phyloP scores from a whole-genome alignment of 1,284 basidiomycete genomes.

The Rhizoctonia solani region DNA sequence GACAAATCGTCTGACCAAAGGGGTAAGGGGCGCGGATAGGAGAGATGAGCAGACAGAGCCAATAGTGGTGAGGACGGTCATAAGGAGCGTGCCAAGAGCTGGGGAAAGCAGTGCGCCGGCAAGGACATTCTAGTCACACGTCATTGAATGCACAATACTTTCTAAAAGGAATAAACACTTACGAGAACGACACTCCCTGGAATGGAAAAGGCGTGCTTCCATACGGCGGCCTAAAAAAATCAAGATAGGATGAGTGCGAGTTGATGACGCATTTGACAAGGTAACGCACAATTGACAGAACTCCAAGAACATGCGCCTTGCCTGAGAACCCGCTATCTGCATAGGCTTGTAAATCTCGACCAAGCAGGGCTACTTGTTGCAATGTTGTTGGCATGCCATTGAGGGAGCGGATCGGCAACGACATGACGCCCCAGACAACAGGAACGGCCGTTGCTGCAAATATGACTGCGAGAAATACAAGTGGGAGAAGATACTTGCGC shows the following conservation, averaged over 20 bases:
- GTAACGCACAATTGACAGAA: conserved; percentile 61
- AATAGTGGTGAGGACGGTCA: conserved; percentile 80
- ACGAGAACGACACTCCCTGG: conserved; percentile 84
- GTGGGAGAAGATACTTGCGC: conserved; percentile 18
- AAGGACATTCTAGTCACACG: conserved; percentile 49
- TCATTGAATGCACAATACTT: conserved; percentile 36
- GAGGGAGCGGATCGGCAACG: conserved; percentile 63
- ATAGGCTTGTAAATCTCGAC: conserved; percentile 73
- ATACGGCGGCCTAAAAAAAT: conserved; percentile 62
- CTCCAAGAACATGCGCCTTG: conserved; percentile 73
- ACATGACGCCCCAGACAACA: conserved; percentile 55
- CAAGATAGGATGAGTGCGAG: not conserved
- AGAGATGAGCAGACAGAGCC: conserved; percentile 80
- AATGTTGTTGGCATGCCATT: conserved; percentile 74
- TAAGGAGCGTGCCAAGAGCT: conserved; percentile 72
- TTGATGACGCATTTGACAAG: no score
- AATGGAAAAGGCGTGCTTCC: conserved; percentile 95
- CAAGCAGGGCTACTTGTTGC: conserved; percentile 71
- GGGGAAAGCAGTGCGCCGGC: conserved; percentile 56
- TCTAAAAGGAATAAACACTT: not conserved
- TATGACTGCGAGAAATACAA: conserved; percentile 32
- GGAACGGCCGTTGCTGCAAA: conserved; percentile 37
- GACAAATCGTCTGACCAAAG: conserved; percentile 76
- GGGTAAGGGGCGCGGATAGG: conserved; percentile 79
- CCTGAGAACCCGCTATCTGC: conserved; percentile 52